These are phyloP conservation scores for Aspergillus ustus DNA, from an alignment of 2,329 filamentous ascomycete genomes.

Conservation along the genomic window DNA sequence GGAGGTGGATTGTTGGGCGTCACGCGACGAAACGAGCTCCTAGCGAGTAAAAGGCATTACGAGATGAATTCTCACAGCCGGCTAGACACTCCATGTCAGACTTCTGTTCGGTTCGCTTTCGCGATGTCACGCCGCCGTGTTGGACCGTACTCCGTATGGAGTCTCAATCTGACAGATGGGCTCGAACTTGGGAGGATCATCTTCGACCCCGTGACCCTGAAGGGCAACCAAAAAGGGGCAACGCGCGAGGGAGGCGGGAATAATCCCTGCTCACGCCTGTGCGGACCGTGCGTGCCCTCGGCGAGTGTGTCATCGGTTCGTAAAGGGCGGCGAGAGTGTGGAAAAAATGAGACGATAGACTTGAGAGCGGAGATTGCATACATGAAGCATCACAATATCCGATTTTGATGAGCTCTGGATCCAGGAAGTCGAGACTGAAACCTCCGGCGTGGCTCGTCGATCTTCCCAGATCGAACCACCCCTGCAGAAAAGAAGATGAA, in stretches of 20 bases:
- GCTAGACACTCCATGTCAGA: no score
- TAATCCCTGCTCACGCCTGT: background rate
- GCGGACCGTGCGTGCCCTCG: background rate
- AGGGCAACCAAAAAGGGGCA: background rate
- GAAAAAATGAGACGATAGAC: background rate
- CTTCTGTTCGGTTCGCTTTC: no score
- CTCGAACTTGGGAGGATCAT: background rate
- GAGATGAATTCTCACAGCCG: background rate
- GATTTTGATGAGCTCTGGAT: background rate
- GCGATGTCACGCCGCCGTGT: no score
- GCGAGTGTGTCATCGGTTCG: background rate
- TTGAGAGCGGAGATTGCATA: background rate
- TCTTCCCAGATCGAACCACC: background rate
- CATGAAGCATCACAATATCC: background rate
- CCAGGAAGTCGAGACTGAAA: background rate
- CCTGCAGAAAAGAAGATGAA: background rate
- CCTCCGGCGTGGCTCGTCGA: background rate
- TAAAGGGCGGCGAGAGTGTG: background rate
- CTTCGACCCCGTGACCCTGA: background rate
- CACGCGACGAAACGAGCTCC: background rate
- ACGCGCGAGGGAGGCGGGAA: background rate
- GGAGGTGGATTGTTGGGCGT: no score
- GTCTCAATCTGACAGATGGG: no score
- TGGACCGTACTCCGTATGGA: no score
- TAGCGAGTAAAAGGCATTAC: background rate